Evolutionary conservation across 2,329 filamentous ascomycete genomes (phyloP), one percentile per base, ranked within the genome.

Genomic region (Cordyceps fumosorosea): DNA sequence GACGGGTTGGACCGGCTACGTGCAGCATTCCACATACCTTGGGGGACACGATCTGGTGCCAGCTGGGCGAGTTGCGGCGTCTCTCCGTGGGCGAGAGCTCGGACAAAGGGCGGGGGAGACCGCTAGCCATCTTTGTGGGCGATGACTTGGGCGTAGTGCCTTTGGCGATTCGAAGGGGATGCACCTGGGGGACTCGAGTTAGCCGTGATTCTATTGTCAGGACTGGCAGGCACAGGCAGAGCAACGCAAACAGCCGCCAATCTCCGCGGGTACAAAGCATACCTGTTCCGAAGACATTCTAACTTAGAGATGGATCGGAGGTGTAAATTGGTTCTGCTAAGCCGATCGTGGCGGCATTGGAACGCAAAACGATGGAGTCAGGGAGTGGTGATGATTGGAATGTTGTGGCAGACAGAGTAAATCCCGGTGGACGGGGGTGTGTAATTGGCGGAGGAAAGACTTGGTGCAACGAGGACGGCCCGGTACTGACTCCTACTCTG

Each of bases 21-120:
- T n/a, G 53, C 26, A 54, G 45, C 62, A 64, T 64, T 64, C 62
- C 62, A 64, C 74, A 37, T 67, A 76, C 75, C 74, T 76, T 75
- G 53, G 75, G 73, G 11, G 59, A 61, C 11, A 42, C 42, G 42
- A 73, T 72, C 26, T 68, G 69, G 74, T 89, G 92, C 85, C 89
- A 96, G 79, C 89, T 96, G 59, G 93, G 92, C 56, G 93, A 97
- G 79, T 98, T 98, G 70, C 93, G 85, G 73, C 93, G 86, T 75
- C 87, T 88, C 76, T 93, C 91, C 65, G 89, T 89, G 58, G 90
- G 89, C 68, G 89, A 91, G 71, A 99, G 87, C 79, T 99, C 95
- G 65, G 91, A 90, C 66, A 99, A 83, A 63, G 95, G 90, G 69
- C 89, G 87, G 71, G 88, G 84, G 61, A 83, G 77, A 70, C 83